Evolutionary conservation across 2,329 filamentous ascomycete genomes (phyloP).

Genomic region (Aspergillus fijiensis): DNA sequence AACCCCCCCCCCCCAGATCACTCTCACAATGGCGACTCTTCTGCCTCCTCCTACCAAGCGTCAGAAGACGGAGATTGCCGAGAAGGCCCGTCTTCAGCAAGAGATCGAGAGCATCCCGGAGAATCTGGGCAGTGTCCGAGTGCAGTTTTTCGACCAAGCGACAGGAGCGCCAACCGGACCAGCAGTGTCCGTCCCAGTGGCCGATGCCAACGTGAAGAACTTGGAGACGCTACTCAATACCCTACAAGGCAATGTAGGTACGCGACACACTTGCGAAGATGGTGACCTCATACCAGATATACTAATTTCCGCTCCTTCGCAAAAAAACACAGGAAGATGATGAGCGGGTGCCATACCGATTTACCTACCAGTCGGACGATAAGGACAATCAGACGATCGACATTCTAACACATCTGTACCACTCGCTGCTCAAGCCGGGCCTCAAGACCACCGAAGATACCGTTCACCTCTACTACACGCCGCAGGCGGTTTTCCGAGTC

Average conservation of each 20-base stretch:
- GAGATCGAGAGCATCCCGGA: slow-evolving; percentile 67
- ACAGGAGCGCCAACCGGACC: slow-evolving; percentile 66
- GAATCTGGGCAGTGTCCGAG: slow-evolving; percentile 72
- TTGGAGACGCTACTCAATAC: slow-evolving; percentile 84
- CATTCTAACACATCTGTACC: slow-evolving; percentile 50
- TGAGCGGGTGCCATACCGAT: slow-evolving; percentile 66
- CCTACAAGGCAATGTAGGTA: slow-evolving; percentile 68
- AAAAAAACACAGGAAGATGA: slow-evolving; percentile 48
- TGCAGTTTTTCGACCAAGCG: slow-evolving; percentile 84
- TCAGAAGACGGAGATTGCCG: slow-evolving; percentile 72
- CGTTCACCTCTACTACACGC: slow-evolving; percentile 64
- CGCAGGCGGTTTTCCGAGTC: slow-evolving; percentile 91
- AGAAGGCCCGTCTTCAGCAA: slow-evolving; percentile 71
- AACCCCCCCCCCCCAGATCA: neutral
- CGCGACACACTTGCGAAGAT: slow-evolving; percentile 12
- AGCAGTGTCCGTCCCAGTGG: slow-evolving; percentile 73
- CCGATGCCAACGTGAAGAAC: slow-evolving; percentile 84
- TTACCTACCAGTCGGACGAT: slow-evolving; percentile 55
- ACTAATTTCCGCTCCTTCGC: slow-evolving; percentile 2
- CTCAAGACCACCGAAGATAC: slow-evolving; percentile 61
- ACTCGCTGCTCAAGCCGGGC: slow-evolving; percentile 52
- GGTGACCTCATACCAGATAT: neutral
- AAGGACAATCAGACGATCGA: slow-evolving; percentile 42
- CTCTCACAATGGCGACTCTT: slow-evolving; percentile 70
- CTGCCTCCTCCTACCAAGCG: slow-evolving; percentile 84